Percentiles rank a stretch among this genome's conserved stretches.
Evolutionary conservation across 345 rosid species (phyloP).

Genomic region (Noccaea caerulescens): DNA sequence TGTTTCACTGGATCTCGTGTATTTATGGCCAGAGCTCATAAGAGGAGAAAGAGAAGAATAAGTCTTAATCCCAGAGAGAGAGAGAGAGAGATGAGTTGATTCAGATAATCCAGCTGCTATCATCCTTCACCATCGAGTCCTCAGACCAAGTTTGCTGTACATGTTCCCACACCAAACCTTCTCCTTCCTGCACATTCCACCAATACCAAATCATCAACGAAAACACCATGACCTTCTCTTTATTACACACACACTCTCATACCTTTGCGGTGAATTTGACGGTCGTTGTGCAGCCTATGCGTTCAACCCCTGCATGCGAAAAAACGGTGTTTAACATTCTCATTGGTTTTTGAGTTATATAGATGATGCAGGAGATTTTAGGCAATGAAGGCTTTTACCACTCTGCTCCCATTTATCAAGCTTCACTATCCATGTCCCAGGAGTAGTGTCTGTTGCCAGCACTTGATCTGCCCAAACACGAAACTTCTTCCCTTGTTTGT

Average conservation of each 20-base stretch:
- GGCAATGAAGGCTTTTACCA: conserved; percentile 50
- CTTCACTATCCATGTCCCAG: conserved; percentile 75
- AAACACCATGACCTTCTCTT: neutral
- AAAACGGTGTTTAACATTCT: neutral
- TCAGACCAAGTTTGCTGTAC: conserved; percentile 76
- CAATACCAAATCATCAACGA: conserved; percentile 10
- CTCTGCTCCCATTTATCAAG: conserved; percentile 74
- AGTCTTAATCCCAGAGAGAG: conserved; percentile 3
- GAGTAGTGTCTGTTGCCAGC: conserved; percentile 55
- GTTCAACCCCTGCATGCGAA: conserved; percentile 57
- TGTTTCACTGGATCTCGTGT: too few species aligned
- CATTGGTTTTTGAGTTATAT: neutral
- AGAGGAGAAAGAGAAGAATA: conserved; percentile 25
- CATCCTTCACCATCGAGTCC: conserved; percentile 53
- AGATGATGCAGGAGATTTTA: neutral
- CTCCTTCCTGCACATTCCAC: conserved; percentile 46
- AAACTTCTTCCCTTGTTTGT: conserved; percentile 71
- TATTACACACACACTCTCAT: conserved; percentile 15
- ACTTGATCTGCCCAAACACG: conserved; percentile 87
- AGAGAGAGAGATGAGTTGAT: neutral
- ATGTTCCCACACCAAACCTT: conserved; percentile 59
- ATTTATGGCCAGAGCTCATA: conserved; percentile 19
- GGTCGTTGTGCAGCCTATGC: conserved; percentile 60
- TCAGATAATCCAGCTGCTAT: conserved; percentile 52
- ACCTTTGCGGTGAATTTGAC: conserved; percentile 61